Evolutionary conservation across 108 stramenopile species (phyloP), one percentile per base, ranked within the genome.

Genomic region (Halocafeteria seosinensis): DNA sequence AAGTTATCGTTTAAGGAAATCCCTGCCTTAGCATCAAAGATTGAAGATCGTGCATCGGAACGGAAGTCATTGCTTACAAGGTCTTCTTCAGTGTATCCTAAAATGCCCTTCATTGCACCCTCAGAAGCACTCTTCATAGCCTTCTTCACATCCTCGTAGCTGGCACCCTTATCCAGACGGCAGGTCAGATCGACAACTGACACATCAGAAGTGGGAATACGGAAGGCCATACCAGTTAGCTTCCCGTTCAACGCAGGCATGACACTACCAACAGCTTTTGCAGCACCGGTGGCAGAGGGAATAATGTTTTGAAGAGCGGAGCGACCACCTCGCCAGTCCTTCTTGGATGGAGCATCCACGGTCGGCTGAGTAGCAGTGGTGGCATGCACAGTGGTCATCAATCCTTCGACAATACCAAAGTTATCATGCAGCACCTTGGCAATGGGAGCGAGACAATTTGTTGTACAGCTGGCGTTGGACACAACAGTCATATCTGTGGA

Each of bases 171-270:
- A 25, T 87, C 76, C 38, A 94, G 85, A 24, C 85, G 78, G 58
- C 77, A 77, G 61, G 96, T 98, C 66, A 98, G 85, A 72, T 98
- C 96, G 50, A 98, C 94, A 32, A 94, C 92, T 30, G 91, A 93
- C 30, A 98, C 96, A 63, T 98, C 88, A 67, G 88, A 87, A 36
- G 90, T 91, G 30, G 96, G 96, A n/a, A 98, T 94, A 69, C 96
- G 92, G 88, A 98, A 94, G 1, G 89, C 75, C 95, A 98, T 95
- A 62, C 95, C 95, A 6, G 95, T 98, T 62, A 98, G 88, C 88
- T 97, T 97, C 34, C 95, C 92, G 66, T 94, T 92, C 66, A 97
- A 74, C 68, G 81, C 80, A 29, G 94, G 94, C 62, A 95, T 92
- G 63, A 92, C 90, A 80, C 90, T 89, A 34, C 88, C 90, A 42